Percentiles rank a stretch among this genome's conserved stretches.
phyloP scores from a whole-genome alignment of 352 stramenopile genomes.

The Elongisporangium senticosum region DNA sequence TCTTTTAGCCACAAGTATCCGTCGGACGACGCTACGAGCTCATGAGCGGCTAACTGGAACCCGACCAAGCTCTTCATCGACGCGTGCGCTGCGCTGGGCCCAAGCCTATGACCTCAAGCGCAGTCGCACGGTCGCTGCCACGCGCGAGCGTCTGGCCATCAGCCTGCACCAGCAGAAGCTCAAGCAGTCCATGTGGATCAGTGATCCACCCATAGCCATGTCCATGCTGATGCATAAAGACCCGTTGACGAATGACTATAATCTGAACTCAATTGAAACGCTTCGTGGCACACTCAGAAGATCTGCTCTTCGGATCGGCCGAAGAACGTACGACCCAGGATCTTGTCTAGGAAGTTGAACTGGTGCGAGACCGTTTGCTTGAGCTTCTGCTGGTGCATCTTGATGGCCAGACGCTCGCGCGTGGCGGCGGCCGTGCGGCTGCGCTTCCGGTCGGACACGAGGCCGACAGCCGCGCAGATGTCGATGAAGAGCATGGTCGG shows the following conservation, averaged over 20 bases:
- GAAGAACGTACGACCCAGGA: constrained; percentile 70
- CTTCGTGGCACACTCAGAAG: constrained; percentile 16
- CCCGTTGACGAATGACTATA: neutral
- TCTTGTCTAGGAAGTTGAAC: constrained; percentile 51
- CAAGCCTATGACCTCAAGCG: constrained; percentile 90
- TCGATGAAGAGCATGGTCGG: constrained; percentile 98
- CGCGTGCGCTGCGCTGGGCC: constrained; percentile 67
- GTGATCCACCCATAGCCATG: no score
- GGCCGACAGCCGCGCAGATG: constrained; percentile 82
- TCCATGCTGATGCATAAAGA: neutral
- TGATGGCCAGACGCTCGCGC: constrained; percentile 61
- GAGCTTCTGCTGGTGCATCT: constrained; percentile 48
- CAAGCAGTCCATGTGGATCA: constrained; percentile 34
- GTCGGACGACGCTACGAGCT: no score
- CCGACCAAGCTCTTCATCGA: constrained; percentile 96
- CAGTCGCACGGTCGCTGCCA: constrained; percentile 56
- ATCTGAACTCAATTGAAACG: neutral
- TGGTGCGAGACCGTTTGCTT: constrained; percentile 41
- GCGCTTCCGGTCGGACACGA: constrained; percentile 94
- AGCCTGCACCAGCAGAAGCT: constrained; percentile 32
- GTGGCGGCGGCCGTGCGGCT: constrained; percentile 79
- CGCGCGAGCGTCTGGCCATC: constrained; percentile 37
- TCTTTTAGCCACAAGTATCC: no score
- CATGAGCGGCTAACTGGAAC: constrained; percentile 91
- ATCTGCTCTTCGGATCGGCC: constrained; percentile 73